phyloP scores from a whole-genome alignment of 257 asterid species.

The Ligustrum vulgare region DNA sequence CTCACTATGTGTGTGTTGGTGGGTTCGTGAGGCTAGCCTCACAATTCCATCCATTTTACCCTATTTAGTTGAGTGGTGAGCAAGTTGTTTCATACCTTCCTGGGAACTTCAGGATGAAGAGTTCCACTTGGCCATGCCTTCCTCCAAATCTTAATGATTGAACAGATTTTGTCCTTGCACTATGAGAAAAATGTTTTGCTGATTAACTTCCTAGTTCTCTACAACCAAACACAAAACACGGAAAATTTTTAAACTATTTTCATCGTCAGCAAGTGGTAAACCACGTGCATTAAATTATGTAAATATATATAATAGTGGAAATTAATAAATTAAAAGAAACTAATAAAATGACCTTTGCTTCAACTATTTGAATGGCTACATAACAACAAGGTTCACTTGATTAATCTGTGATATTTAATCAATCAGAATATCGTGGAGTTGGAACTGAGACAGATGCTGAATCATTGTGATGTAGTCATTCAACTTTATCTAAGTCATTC shows the following conservation, averaged over 20 bases:
- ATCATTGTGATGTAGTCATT: constrained; percentile 52
- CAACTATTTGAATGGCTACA: constrained; percentile 77
- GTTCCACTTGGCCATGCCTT: constrained; percentile 94
- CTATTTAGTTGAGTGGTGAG: constrained; percentile 8
- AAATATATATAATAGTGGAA: background rate
- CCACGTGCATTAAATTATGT: constrained; percentile 69
- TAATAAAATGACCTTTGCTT: constrained; percentile 66
- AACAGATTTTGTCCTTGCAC: constrained; percentile 98
- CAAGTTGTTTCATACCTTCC: constrained; percentile 54
- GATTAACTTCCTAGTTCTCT: constrained; percentile 83
- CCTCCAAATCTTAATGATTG: constrained; percentile 61
- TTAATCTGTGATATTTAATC: constrained; percentile 80
- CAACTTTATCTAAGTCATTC: constrained; percentile 49
- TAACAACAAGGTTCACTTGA: constrained; percentile 86
- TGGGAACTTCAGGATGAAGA: constrained; percentile 96
- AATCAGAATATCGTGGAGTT: constrained; percentile 93
- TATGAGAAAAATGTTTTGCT: constrained; percentile 94
- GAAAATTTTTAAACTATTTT: constrained; percentile 84
- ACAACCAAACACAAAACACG: constrained; percentile 94
- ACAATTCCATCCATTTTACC: background rate
- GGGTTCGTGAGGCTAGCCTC: no score
- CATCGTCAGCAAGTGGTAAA: constrained; percentile 88
- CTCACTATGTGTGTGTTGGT: background rate
- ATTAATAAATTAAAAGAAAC: background rate
- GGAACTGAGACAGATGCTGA: constrained; percentile 70